Evolutionary conservation across 2,329 filamentous ascomycete species (phyloP), one percentile per base, ranked within the genome.

Genomic region (Penicillium thymicola): DNA sequence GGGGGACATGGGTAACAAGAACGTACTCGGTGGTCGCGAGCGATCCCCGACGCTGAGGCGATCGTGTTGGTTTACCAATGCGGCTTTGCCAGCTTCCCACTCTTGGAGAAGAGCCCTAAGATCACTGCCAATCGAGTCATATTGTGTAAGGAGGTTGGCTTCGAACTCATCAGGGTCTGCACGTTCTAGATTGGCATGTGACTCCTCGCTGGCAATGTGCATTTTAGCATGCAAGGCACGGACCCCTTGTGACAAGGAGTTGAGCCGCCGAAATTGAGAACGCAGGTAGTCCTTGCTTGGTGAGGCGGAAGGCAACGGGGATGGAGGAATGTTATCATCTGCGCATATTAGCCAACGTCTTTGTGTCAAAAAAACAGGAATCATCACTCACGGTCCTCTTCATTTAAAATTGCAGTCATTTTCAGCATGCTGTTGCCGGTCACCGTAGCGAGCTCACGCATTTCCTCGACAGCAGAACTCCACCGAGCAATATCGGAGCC

Each of bases 161-260:
- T 89, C 90, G 16, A 96, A 82, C 63, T 96, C 89, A 4, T 85
- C 85, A 5, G 80, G 72, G 59, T 77, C 85, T 37, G 89, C 86
- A 65, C 88, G 86, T 67, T 96, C 89, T 28, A 96, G 76, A 42
- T 86, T 86, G 58, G 85, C 85, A 68, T 90, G 90, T 0, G 92
- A 95, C 72, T 97, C 92, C 72, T 99, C 94, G 48, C 91, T 86
- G 53, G 97, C 78, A 8, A 99, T 81, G 58, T 95, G 92, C 78
- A 99, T 86, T 74, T 97, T 99, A 36, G 94, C 94, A 74, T 97
- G 93, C 47, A 99, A 81, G 11, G 90, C 90, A 28, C 92, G 87
- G 59, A 97, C 96, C 16, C 92, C 92, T 54, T 92, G 90, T 0
- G 92, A 96, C 34, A 99, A 81, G 1, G 89, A 89, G 68, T 90